Evolutionary conservation across 306 rosid genomes (phyloP).

Genomic region (Gynostemma pentaphyllum): DNA sequence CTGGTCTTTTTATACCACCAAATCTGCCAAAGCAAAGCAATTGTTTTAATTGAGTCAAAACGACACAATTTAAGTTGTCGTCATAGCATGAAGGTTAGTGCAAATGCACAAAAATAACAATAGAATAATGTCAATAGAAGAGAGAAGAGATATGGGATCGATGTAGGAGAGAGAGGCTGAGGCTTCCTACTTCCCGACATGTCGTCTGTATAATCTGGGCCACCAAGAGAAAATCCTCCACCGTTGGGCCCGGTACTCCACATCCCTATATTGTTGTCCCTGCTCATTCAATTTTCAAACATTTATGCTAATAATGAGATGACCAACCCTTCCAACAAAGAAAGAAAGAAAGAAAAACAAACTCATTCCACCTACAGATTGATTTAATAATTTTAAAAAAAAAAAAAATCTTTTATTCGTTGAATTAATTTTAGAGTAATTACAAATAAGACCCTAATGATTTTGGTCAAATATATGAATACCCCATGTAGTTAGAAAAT

Average conservation of each 20-base stretch:
- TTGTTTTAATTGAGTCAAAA: not conserved
- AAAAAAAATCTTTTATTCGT: no score
- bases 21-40: not conserved
- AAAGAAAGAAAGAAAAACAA: no score
- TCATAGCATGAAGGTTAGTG: not conserved
- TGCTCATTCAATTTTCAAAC: constrained; percentile 6
- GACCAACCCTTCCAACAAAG: no score
- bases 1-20: not conserved
- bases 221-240: constrained; percentile 18
- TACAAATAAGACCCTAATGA: no score
- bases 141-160: constrained; percentile 9
- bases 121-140: no score
- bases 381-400: no score
- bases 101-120: constrained; percentile 10
- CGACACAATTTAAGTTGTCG: not conserved
- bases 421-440: no score
- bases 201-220: constrained; percentile 41
- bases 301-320: no score
- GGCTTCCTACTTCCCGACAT: constrained; percentile 28
- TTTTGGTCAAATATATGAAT: no score
- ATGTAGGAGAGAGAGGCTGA: constrained; percentile 5
- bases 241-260: constrained; percentile 37
- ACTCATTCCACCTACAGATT: no score
- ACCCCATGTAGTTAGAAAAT: no score
- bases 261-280: constrained; percentile 51